Conservation (phyloP, 345 rosid species). For the Gossypium mustelinum region DNA sequence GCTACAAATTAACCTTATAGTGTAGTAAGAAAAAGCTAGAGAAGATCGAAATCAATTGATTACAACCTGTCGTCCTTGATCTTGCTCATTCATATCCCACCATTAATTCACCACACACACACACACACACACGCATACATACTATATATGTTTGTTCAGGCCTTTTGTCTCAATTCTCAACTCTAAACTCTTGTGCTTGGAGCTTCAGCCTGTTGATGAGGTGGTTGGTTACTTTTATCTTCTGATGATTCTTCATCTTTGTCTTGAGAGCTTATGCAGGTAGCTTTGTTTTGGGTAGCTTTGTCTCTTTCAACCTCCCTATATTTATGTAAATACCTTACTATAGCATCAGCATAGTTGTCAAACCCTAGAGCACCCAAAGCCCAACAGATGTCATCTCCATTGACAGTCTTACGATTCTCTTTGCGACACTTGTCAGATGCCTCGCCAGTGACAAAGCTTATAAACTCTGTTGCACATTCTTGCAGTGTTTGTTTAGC, state of each 20-base stretch:
- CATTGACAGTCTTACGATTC: conserved; percentile 82
- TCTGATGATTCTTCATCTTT: conserved; percentile 28
- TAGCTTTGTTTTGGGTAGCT: conserved; percentile 33
- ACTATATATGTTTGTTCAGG: neutral
- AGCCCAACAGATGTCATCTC: conserved; percentile 92
- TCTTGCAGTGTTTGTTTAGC: conserved; percentile 81
- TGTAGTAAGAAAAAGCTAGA: neutral
- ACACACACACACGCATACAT: neutral
- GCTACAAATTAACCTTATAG: conserved; percentile 15
- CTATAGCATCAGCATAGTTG: conserved; percentile 59
- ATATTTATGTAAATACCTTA: conserved; percentile 53
- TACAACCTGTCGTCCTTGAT: neutral
- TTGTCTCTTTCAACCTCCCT: conserved; percentile 60
- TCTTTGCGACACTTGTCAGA: conserved; percentile 84
- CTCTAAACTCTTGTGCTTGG: conserved; percentile 3
- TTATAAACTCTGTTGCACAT: conserved; percentile 80
- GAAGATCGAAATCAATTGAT: conserved; percentile 16
- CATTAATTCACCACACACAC: neutral
- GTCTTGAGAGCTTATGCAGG: conserved; percentile 7
- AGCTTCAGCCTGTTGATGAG: conserved; percentile 18
- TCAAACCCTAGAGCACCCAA: conserved; percentile 72
- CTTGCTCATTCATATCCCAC: neutral
- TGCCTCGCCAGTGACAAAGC: conserved; percentile 87
- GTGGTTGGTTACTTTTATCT: conserved; percentile 7
- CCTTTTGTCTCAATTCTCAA: neutral